Conservation (phyloP, 495 filamentous ascomycete genomes). For the Cercophora scortea region DNA sequence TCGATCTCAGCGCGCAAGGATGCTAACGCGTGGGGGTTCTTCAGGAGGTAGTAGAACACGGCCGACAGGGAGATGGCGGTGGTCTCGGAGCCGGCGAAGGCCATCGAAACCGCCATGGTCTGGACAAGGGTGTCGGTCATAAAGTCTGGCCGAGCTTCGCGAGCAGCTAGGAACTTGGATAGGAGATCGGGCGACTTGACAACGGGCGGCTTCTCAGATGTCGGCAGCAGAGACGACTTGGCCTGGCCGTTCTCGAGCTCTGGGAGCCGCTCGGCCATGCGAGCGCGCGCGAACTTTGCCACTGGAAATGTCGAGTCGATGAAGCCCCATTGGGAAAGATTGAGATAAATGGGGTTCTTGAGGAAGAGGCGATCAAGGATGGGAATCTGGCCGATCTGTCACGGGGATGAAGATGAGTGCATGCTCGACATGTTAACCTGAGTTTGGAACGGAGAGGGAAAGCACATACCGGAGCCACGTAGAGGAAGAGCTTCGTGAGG, state of each 20-base stretch:
- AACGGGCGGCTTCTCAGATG: constrained; percentile 25
- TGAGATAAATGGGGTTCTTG: constrained; percentile 52
- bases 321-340: constrained; percentile 38
- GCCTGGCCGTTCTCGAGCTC: constrained; percentile 21
- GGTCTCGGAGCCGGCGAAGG: constrained; percentile 56
- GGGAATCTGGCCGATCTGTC: constrained; percentile 54
- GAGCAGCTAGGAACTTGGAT: constrained; percentile 52
- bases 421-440: background rate
- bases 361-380: constrained; percentile 52
- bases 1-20: constrained; percentile 48
- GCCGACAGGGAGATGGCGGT: constrained; percentile 55
- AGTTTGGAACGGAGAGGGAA: background rate
- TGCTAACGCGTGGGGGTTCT: constrained; percentile 38
- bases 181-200: constrained; percentile 50
- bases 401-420: constrained; percentile 16
- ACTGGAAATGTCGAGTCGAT: constrained; percentile 54
- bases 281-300: constrained; percentile 50
- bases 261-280: constrained; percentile 45
- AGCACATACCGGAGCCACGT: constrained; percentile 50
- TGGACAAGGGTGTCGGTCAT: constrained; percentile 59
- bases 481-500: constrained; percentile 45
- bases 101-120: constrained; percentile 58
- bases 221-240: constrained; percentile 25
- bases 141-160: constrained; percentile 53
- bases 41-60: constrained; percentile 59